A percentile compares a stretch with the other conserved stretches of the same genome.
Evolutionary conservation across 805 yeast species (phyloP).

Genomic region (Danielia oregonensis): DNA sequence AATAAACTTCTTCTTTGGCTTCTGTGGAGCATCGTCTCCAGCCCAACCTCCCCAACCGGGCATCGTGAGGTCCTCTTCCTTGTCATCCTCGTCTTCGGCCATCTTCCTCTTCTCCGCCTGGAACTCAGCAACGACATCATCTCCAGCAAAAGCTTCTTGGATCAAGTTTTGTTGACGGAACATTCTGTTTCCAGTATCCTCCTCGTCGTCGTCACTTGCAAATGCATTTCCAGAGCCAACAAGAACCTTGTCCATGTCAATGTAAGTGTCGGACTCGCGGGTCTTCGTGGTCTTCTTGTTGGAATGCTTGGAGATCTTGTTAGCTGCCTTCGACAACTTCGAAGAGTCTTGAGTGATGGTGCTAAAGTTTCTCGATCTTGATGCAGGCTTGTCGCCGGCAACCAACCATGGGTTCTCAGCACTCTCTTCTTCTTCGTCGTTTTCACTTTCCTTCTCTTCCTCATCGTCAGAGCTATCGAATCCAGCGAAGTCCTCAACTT

Average conservation of each 20-base stretch:
- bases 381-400: constrained; percentile 12
- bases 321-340: constrained; percentile 35
- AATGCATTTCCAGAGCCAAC: constrained; percentile 38
- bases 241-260: constrained; percentile 54
- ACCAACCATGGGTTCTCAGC: constrained; percentile 38
- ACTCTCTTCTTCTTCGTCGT: constrained; percentile 11
- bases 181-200: constrained; percentile 42
- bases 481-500: constrained; percentile 6
- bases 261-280: constrained; percentile 35
- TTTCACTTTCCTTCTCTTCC: constrained; percentile 6
- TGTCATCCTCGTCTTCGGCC: constrained; percentile 76
- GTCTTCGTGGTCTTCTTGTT: constrained; percentile 34
- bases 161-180: constrained; percentile 81
- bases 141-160: constrained; percentile 95
- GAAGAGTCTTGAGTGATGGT: constrained; percentile 36
- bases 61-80: constrained; percentile 76
- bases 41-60: constrained; percentile 99
- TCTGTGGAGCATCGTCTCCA: constrained; percentile 46
- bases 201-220: constrained; percentile 32
- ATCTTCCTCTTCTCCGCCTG: constrained; percentile 68
- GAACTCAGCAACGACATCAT: constrained; percentile 83
- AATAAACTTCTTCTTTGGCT: constrained; percentile 56
- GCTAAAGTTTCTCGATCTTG: constrained; percentile 28
- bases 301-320: constrained; percentile 32
- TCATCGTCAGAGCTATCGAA: constrained; percentile 12